A percentile compares a stretch with the other conserved stretches of the same genome.
Conservation (phyloP, 495 filamentous ascomycete species). For the Penicillium canescens region DNA sequence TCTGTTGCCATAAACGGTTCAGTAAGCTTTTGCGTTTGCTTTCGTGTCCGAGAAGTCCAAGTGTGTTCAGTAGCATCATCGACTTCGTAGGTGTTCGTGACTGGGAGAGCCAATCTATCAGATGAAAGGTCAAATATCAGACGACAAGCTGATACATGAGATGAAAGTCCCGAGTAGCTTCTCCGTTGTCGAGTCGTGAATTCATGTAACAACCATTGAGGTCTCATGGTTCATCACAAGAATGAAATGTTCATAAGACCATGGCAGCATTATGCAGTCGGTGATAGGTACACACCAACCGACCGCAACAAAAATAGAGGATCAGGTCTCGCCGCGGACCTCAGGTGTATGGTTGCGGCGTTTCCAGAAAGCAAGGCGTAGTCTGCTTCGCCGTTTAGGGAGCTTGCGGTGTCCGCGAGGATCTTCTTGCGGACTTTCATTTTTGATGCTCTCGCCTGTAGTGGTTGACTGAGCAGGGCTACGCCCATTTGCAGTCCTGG, state of each 20-base stretch:
- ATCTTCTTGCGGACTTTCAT: constrained; percentile 27
- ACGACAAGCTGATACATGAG: background rate
- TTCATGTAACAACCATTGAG: constrained; percentile 34
- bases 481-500: constrained; percentile 24
- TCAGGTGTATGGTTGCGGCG: constrained; percentile 40
- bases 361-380: constrained; percentile 49
- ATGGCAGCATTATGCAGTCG: constrained; percentile 29
- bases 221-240: constrained; percentile 27
- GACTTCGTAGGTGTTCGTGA: constrained; percentile 10
- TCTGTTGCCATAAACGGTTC: background rate
- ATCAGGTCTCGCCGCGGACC: constrained; percentile 39
- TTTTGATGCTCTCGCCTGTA: constrained; percentile 31
- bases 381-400: constrained; percentile 42
- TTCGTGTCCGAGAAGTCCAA: background rate
- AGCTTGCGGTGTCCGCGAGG: constrained; percentile 24
- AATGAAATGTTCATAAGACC: constrained; percentile 34
- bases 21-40: background rate
- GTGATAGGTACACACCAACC: constrained; percentile 5
- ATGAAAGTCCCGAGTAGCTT: background rate
- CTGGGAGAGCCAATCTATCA: constrained; percentile 3
- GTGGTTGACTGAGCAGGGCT: constrained; percentile 34
- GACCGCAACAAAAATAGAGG: background rate
- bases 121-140: background rate
- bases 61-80: constrained; percentile 3
- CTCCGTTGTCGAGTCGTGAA: constrained; percentile 19